Conservation (phyloP, 768 basidiomycete genomes). For the Lactifluus rugatus region DNA sequence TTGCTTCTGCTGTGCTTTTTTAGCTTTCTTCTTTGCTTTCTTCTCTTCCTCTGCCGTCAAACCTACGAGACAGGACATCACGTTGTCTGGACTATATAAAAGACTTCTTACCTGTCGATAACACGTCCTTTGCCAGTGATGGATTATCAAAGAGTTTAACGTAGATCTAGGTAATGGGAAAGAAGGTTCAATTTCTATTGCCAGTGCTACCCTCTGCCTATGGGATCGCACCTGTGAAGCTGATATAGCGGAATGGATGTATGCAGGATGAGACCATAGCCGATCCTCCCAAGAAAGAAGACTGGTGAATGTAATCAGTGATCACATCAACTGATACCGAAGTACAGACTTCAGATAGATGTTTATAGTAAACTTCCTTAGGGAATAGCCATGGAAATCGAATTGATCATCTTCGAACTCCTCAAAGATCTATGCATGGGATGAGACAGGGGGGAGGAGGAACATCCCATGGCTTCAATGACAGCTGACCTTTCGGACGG, state of each 20-base stretch:
- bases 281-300: slow-evolving; percentile 75
- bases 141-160: slow-evolving; percentile 64
- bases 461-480: neutral
- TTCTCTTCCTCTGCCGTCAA: slow-evolving; percentile 55
- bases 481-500: slow-evolving; percentile 55
- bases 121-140: slow-evolving; percentile 36
- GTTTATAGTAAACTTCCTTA: slow-evolving; percentile 81
- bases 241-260: slow-evolving; percentile 60
- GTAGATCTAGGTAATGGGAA: slow-evolving; percentile 49
- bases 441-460: neutral
- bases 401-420: slow-evolving; percentile 93
- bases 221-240: slow-evolving; percentile 48
- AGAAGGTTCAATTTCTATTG: slow-evolving; percentile 1
- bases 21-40: slow-evolving; percentile 80
- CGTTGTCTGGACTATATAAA: neutral
- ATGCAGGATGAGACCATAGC: slow-evolving; percentile 67
- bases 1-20: slow-evolving; percentile 63
- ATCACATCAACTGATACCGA: neutral
- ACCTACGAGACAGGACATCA: slow-evolving; percentile 26
- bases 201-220: neutral
- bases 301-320: slow-evolving; percentile 30
- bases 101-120: slow-evolving; percentile 23
- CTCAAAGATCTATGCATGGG: slow-evolving; percentile 53
- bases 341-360: slow-evolving; percentile 71
- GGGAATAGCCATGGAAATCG: slow-evolving; percentile 93